Percentiles rank a stretch among this genome's conserved stretches.
phyloP scores from a whole-genome alignment of 2,329 filamentous ascomycete genomes.

The Ascochyta pisi region DNA sequence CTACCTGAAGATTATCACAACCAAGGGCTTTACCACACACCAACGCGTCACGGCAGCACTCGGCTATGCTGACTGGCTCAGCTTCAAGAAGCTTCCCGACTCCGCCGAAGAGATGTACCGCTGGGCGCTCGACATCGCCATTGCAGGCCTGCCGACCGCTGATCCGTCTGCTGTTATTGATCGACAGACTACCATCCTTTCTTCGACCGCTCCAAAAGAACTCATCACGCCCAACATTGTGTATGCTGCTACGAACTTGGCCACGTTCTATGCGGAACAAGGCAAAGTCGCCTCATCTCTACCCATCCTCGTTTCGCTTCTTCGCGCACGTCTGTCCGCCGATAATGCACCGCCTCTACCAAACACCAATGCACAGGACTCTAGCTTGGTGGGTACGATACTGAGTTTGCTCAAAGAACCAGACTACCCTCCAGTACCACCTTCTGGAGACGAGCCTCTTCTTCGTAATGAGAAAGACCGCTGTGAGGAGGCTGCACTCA shows the following conservation, averaged over 20 bases:
- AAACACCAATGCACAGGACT: conserved; percentile 28
- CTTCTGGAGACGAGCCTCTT: conserved; percentile 73
- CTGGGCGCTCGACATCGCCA: conserved; percentile 78
- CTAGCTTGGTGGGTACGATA: conserved; percentile 37
- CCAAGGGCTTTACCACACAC: conserved; percentile 76
- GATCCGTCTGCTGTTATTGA: conserved; percentile 61
- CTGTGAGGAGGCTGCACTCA: conserved; percentile 86
- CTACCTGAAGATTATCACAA: conserved; percentile 83
- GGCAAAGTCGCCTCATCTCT: conserved; percentile 73
- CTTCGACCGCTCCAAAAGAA: conserved; percentile 58
- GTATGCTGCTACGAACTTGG: conserved; percentile 76
- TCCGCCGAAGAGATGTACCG: conserved; percentile 75
- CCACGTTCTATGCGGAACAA: conserved; percentile 75
- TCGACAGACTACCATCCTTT: conserved; percentile 65
- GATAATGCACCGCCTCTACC: conserved; percentile 52
- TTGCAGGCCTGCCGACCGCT: conserved; percentile 59
- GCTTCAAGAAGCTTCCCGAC: conserved; percentile 72
- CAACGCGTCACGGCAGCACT: conserved; percentile 84
- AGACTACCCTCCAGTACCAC: conserved; percentile 72
- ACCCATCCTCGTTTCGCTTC: conserved; percentile 83
- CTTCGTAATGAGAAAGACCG: conserved; percentile 68
- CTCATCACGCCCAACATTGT: conserved; percentile 76
- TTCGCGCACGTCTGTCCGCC: conserved; percentile 74
- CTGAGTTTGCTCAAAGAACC: conserved; percentile 55
- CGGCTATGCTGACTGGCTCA: conserved; percentile 83